Evolutionary conservation across 140 eudicot genomes (phyloP), one percentile per base, ranked within the genome.

Genomic region (Bidens hawaiensis): DNA sequence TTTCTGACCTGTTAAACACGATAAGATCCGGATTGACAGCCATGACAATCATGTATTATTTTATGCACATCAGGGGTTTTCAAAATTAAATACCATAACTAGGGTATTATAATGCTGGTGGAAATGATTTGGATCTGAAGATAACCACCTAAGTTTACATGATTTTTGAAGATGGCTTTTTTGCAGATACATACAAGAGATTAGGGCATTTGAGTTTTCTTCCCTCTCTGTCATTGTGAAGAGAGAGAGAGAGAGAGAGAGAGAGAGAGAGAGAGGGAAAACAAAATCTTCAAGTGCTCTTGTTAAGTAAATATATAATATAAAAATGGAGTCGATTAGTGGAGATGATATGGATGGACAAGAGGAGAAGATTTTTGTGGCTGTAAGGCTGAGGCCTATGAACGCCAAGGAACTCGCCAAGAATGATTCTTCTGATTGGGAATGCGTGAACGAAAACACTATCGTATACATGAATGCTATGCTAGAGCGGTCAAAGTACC

Each of bases 301-400:
- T 61, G 64, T 8, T 36, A 67, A 58, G 40, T n/a, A 57, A 27
- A 17, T 22, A 63, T 36, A 8, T 36, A 36, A n/a, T n/a, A n/a
- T n/a, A n/a, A n/a, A 59, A 61, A 89, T 89, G 96, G 80, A 73
- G 60, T 82, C 90, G 4, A 18, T 30, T 60, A 41, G 53, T 57
- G 82, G 79, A 50, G 86, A 85, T 9, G 86, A 78, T 21, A 26
- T 66, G 26, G 82, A 76, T 49, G 67, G 65, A 62, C 71, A 65
- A 64, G 82, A 69, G 31, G 99, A 94, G 82, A 94, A 79, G 79
- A 94, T 94, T 50, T 79, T 72, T 48, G 99, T 94, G 54, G 72
- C 97, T 5, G 88, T 94, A 24, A 79, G 99, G 72, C n/a, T 94
- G 64, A 81, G 99, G 82, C 99, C 99, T 83, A 51, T 94, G 74